Percentiles rank a stretch among this genome's conserved stretches.
Conservation (phyloP, 805 yeast genomes). For the Nakazawaea ambrosiae region DNA sequence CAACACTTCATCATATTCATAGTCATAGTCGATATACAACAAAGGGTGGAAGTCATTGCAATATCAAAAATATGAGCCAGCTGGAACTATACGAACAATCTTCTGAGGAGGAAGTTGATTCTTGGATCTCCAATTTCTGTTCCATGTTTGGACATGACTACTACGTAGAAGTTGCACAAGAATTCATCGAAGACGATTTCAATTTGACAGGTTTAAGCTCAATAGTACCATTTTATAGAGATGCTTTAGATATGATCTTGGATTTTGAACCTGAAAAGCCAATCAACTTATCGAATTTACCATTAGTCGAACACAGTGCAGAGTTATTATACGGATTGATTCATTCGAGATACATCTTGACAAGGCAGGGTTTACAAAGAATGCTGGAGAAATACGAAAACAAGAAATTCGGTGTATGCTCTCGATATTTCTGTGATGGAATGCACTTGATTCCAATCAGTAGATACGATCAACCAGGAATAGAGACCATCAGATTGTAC, state of each 20-base stretch:
- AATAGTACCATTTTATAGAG: slow-evolving; percentile 85
- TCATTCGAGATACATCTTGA: slow-evolving; percentile 84
- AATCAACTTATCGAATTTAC: slow-evolving; percentile 57
- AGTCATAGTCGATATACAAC: no score
- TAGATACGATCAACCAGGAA: slow-evolving; percentile 82
- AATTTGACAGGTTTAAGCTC: slow-evolving; percentile 84
- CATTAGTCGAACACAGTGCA: slow-evolving; percentile 81
- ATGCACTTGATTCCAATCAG: slow-evolving; percentile 92
- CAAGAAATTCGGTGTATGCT: slow-evolving; percentile 87
- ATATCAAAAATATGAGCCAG: no score
- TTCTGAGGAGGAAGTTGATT: slow-evolving; percentile 46
- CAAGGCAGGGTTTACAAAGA: slow-evolving; percentile 82
- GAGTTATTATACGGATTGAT: slow-evolving; percentile 89
- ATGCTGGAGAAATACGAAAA: slow-evolving; percentile 93
- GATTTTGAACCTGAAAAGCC: slow-evolving; percentile 69
- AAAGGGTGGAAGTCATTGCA: no score
- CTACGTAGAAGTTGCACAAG: slow-evolving; percentile 86
- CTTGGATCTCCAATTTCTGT: slow-evolving; percentile 82
- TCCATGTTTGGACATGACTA: slow-evolving; percentile 79
- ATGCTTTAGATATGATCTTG: slow-evolving; percentile 83
- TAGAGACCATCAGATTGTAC: slow-evolving; percentile 83
- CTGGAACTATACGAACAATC: slow-evolving; percentile 14
- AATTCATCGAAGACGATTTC: slow-evolving; percentile 94
- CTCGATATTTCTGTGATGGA: slow-evolving; percentile 82
- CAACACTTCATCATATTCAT: no score